A percentile compares a stretch with the other conserved stretches of the same genome.
phyloP scores from a whole-genome alignment of 176 grass and related monocot species.

The Stipa capillata region DNA sequence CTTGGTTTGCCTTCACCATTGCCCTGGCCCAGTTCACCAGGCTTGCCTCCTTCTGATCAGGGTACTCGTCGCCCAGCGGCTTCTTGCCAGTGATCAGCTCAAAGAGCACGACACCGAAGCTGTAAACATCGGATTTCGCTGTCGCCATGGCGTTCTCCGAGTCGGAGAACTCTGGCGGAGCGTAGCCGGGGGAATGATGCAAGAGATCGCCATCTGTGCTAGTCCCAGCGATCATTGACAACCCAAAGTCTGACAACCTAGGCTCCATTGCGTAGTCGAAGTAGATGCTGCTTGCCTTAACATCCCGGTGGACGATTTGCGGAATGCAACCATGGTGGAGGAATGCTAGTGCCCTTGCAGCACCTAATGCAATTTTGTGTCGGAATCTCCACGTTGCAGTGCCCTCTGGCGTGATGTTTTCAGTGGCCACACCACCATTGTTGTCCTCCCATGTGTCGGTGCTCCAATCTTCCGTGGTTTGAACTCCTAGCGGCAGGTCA shows the following conservation, averaged over 20 bases:
- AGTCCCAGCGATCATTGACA: slow-evolving; percentile 57
- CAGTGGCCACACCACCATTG: slow-evolving; percentile 13
- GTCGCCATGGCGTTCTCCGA: slow-evolving; percentile 50
- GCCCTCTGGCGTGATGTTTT: slow-evolving; percentile 66
- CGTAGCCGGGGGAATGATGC: slow-evolving; percentile 49
- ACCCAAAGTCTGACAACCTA: slow-evolving; percentile 72
- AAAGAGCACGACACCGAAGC: slow-evolving; percentile 82
- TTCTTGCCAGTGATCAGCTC: slow-evolving; percentile 92
- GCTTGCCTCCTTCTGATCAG: slow-evolving; percentile 51
- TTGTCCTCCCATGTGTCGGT: slow-evolving; percentile 93
- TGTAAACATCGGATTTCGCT: slow-evolving; percentile 64
- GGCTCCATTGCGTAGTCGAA: slow-evolving; percentile 83
- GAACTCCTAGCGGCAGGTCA: slow-evolving; percentile 78
- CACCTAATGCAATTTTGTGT: slow-evolving; percentile 78
- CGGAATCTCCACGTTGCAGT: slow-evolving; percentile 76
- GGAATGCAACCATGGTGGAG: slow-evolving; percentile 96
- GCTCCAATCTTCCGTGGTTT: slow-evolving; percentile 94
- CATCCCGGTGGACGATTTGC: slow-evolving; percentile 77
- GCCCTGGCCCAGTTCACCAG: slow-evolving; percentile 69
- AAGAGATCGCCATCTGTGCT: slow-evolving; percentile 21
- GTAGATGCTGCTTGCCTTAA: slow-evolving; percentile 93
- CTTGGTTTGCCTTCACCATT: slow-evolving; percentile 71
- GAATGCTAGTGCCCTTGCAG: slow-evolving; percentile 87
- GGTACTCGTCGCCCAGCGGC: slow-evolving; percentile 60
- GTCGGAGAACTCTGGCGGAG: slow-evolving; percentile 65